These are phyloP conservation scores for Fabrea salina DNA, from an alignment of 169 alveolate genomes.

Conservation along the genomic window DNA sequence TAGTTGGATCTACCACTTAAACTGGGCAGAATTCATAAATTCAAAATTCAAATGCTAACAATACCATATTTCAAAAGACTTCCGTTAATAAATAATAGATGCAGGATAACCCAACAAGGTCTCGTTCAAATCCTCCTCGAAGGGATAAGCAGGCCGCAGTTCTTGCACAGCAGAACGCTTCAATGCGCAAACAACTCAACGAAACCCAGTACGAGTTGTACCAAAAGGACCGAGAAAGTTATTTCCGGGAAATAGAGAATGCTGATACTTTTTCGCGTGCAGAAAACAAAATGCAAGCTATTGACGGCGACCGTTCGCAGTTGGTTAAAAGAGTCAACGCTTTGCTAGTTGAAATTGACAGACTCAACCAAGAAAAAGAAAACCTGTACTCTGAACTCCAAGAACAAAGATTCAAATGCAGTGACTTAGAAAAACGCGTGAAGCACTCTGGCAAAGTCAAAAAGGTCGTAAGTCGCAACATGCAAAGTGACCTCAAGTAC, in stretches of 20 bases:
- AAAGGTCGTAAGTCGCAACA: constrained; percentile 7
- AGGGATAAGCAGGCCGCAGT: neutral
- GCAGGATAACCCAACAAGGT: neutral
- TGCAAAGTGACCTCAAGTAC: constrained; percentile 8
- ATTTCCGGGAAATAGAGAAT: neutral
- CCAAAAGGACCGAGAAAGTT: neutral
- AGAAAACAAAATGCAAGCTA: neutral
- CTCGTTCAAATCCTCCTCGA: constrained; percentile 17
- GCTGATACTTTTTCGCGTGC: neutral
- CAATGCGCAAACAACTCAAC: neutral
- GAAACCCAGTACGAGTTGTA: neutral
- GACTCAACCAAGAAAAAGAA: neutral
- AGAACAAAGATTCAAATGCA: neutral
- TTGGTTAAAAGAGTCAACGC: neutral
- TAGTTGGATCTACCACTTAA: too few species aligned
- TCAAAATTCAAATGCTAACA: too few species aligned
- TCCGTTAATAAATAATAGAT: constrained; percentile 3
- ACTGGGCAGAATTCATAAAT: too few species aligned
- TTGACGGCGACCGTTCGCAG: neutral
- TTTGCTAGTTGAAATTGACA: constrained; percentile 11
- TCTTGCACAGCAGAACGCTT: constrained; percentile 3
- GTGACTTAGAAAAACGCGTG: neutral
- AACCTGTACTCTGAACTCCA: neutral
- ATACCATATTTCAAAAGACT: too few species aligned
- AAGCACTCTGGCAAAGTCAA: constrained; percentile 15